These are phyloP conservation scores for Leccinum olivaceopallidum DNA, from an alignment of 768 basidiomycete species.

Conservation along the genomic window DNA sequence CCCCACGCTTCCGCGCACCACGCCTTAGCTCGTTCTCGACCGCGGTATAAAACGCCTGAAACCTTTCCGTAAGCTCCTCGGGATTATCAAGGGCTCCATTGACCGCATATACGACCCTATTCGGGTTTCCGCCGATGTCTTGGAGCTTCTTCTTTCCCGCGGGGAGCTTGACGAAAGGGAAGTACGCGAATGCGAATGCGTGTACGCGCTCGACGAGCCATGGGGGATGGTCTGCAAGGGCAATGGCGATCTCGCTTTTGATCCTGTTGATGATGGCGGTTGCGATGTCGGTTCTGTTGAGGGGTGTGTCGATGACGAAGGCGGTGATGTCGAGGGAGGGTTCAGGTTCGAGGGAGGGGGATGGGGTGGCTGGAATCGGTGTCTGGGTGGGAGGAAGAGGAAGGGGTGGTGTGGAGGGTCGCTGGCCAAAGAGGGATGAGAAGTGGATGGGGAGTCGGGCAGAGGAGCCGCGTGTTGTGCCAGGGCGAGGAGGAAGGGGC, in stretches of 20 bases:
- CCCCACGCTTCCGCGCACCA: slow-evolving; percentile 17
- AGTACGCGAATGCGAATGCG: slow-evolving; percentile 52
- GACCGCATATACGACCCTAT: slow-evolving; percentile 36
- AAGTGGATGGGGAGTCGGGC: slow-evolving; percentile 73
- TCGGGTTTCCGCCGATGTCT: slow-evolving; percentile 29
- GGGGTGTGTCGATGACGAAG: slow-evolving; percentile 53
- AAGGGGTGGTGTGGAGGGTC: slow-evolving; percentile 33
- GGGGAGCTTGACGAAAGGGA: slow-evolving; percentile 52
- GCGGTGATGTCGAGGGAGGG: slow-evolving; percentile 56
- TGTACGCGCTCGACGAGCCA: slow-evolving; percentile 65
- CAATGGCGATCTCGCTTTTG: slow-evolving; percentile 54
- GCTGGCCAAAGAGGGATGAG: slow-evolving; percentile 71
- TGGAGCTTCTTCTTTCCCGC: slow-evolving; percentile 34
- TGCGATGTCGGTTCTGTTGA: slow-evolving; percentile 54
- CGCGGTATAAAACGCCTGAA: slow-evolving; percentile 72
- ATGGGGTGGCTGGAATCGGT: neutral
- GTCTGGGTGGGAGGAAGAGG: slow-evolving; percentile 26
- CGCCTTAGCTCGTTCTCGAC: slow-evolving; percentile 64
- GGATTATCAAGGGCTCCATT: slow-evolving; percentile 43
- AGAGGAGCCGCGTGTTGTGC: slow-evolving; percentile 17
- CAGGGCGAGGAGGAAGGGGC: slow-evolving; percentile 42
- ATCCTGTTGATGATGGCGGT: slow-evolving; percentile 54
- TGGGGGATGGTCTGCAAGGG: slow-evolving; percentile 43
- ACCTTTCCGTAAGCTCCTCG: slow-evolving; percentile 50
- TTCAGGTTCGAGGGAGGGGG: slow-evolving; percentile 33